Percentiles rank a stretch among this genome's conserved stretches.
Evolutionary conservation across 345 rosid genomes (phyloP).

Genomic region (Microcos paniculata): DNA sequence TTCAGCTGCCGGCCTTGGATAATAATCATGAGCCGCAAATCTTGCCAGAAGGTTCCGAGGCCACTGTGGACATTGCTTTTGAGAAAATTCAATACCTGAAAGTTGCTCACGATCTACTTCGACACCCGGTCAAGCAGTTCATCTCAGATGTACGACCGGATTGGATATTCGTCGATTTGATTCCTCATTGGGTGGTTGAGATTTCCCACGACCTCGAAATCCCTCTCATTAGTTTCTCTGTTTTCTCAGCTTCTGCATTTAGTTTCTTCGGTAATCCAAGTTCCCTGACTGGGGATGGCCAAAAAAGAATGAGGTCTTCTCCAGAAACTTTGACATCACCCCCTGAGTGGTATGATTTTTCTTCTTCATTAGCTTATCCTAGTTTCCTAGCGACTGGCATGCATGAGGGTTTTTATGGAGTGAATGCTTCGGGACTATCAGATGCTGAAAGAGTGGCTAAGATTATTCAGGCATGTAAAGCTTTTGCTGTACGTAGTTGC

Average conservation of each 20-base stretch:
- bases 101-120: conserved; percentile 29
- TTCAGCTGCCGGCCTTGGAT: conserved; percentile 23
- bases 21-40: not conserved
- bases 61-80: conserved; percentile 10
- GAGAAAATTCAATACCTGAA: conserved; percentile 22
- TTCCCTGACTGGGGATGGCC: conserved; percentile 3
- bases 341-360: conserved; percentile 20
- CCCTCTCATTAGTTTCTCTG: conserved; percentile 20
- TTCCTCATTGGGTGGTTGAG: conserved; percentile 21
- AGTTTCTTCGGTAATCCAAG: conserved; percentile 13
- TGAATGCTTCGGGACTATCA: conserved; percentile 14
- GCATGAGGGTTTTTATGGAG: not conserved
- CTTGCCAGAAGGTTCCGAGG: conserved; percentile 29
- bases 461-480: not conserved
- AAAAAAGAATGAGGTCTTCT: not conserved
- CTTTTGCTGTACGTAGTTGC: conserved; percentile 19
- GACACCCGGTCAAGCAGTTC: conserved; percentile 25
- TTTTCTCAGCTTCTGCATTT: not conserved
- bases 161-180: conserved; percentile 28
- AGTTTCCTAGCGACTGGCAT: not conserved
- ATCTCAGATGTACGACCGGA: conserved; percentile 13
- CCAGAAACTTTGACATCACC: conserved; percentile 14
- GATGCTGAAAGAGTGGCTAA: conserved; percentile 1
- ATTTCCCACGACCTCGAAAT: conserved; percentile 22
- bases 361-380: conserved; percentile 18